Evolutionary conservation across 441 rosid genomes (phyloP).

Genomic region (Jatropha podagrica): DNA sequence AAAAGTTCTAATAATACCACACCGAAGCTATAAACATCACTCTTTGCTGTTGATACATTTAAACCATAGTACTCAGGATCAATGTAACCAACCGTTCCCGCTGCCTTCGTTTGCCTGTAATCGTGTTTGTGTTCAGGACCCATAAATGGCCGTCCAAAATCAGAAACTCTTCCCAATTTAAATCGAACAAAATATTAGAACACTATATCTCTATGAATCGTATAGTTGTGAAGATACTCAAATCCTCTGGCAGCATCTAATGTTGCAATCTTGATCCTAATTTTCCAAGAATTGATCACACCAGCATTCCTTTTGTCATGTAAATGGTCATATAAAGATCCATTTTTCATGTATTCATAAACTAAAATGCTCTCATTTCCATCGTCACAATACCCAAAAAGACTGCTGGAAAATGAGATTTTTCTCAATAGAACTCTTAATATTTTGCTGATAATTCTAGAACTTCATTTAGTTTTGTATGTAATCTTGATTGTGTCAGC

Average conservation of each 20-base stretch:
- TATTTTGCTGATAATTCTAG: too few species aligned
- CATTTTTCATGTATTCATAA: constrained; percentile 79
- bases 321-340: constrained; percentile 64
- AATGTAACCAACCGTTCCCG: constrained; percentile 82
- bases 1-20: constrained; percentile 73
- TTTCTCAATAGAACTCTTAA: too few species aligned
- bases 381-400: constrained; percentile 77
- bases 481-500: too few species aligned
- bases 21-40: constrained; percentile 82
- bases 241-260: constrained; percentile 86
- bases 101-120: constrained; percentile 52
- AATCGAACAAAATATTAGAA: constrained; percentile 66
- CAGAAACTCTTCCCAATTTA: constrained; percentile 70
- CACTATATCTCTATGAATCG: constrained; percentile 87
- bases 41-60: constrained; percentile 65
- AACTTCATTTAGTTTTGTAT: too few species aligned
- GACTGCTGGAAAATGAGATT: too few species aligned
- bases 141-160: constrained; percentile 73
- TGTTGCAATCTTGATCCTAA: constrained; percentile 63
- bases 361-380: constrained; percentile 68
- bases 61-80: constrained; percentile 81
- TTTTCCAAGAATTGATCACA: constrained; percentile 69
- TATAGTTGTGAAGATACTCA: constrained; percentile 84
- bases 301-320: constrained; percentile 52
- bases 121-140: constrained; percentile 51